A percentile compares a stretch with the other conserved stretches of the same genome.
Evolutionary conservation across 371 early-diverging fungal species (phyloP).

Genomic region (Apophysomyces elegans): DNA sequence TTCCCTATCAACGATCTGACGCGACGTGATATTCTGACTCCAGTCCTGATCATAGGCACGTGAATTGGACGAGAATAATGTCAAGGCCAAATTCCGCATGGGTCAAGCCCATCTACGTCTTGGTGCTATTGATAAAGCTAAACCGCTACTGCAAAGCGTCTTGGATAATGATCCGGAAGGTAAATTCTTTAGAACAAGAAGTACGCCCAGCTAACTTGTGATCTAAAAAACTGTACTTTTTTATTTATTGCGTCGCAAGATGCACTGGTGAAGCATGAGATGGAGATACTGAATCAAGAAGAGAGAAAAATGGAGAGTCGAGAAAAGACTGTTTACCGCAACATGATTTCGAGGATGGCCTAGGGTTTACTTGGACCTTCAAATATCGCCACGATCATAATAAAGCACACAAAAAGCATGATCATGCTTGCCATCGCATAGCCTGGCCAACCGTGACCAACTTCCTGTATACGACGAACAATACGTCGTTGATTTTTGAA

Average conservation of each 20-base stretch:
- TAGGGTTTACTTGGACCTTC: slow-evolving; percentile 20
- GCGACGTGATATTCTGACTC: neutral
- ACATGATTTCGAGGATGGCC: slow-evolving; percentile 37
- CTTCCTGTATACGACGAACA: slow-evolving; percentile 32
- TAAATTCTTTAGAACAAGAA: slow-evolving; percentile 12
- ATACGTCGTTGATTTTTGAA: slow-evolving; percentile 44
- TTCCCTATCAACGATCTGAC: neutral
- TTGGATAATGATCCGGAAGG: slow-evolving; percentile 36
- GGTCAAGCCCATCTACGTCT: slow-evolving; percentile 43
- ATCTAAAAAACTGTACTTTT: no score
- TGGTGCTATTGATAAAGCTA: slow-evolving; percentile 37
- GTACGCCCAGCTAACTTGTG: no score
- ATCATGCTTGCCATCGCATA: slow-evolving; percentile 41
- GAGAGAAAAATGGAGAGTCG: slow-evolving; percentile 27
- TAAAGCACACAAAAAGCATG: slow-evolving; percentile 40
- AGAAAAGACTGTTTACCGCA: slow-evolving; percentile 33
- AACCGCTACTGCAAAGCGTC: slow-evolving; percentile 26
- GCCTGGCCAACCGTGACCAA: slow-evolving; percentile 48
- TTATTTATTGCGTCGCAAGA: slow-evolving; percentile 15
- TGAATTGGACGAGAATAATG: slow-evolving; percentile 35
- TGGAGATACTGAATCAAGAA: slow-evolving; percentile 45
- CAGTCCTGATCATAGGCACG: slow-evolving; percentile 16
- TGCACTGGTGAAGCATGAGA: slow-evolving; percentile 45
- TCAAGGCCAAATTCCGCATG: slow-evolving; percentile 45
- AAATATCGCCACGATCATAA: slow-evolving; percentile 41